Evolutionary conservation across 23 red algal genomes (phyloP).

Genomic region (Pyropia yezoensis): DNA sequence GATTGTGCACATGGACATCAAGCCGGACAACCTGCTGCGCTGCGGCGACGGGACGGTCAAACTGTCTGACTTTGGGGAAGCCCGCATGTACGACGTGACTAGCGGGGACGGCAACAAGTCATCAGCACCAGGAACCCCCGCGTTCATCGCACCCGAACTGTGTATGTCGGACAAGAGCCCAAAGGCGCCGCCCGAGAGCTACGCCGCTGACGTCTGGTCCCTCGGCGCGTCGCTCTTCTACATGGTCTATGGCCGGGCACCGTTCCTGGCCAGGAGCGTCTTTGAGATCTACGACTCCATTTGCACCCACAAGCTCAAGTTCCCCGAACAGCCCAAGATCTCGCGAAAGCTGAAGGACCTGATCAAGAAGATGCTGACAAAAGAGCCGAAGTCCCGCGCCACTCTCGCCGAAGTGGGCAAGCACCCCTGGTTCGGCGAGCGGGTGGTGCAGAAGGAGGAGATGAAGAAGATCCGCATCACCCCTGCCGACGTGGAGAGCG

Average conservation of each 20-base stretch:
- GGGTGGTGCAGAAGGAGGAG: constrained; percentile 43
- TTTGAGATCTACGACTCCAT: constrained; percentile 94
- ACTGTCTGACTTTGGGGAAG: constrained; percentile 95
- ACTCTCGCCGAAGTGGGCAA: constrained; percentile 53
- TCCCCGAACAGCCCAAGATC: constrained; percentile 67
- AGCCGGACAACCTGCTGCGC: constrained; percentile 95
- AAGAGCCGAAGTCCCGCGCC: constrained; percentile 63
- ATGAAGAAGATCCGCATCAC: constrained; percentile 79
- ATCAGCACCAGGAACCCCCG: constrained; percentile 62
- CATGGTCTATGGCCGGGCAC: constrained; percentile 80
- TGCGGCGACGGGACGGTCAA: constrained; percentile 83
- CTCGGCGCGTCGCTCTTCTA: constrained; percentile 91
- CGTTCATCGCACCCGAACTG: constrained; percentile 86
- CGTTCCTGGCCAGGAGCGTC: constrained; percentile 77
- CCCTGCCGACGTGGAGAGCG: constrained; percentile 34
- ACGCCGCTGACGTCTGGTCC: constrained; percentile 90
- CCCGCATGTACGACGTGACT: constrained; percentile 69
- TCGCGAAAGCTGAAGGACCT: constrained; percentile 73
- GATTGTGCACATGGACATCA: constrained; percentile 93
- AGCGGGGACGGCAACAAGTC: constrained; percentile 42
- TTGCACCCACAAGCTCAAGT: constrained; percentile 72
- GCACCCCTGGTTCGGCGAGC: constrained; percentile 74
- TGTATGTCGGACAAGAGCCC: constrained; percentile 67
- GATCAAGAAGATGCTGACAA: constrained; percentile 78
- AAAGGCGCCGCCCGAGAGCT: constrained; percentile 69